Evolutionary conservation across 345 rosid species (phyloP).

Genomic region (Euphorbia lathyris): DNA sequence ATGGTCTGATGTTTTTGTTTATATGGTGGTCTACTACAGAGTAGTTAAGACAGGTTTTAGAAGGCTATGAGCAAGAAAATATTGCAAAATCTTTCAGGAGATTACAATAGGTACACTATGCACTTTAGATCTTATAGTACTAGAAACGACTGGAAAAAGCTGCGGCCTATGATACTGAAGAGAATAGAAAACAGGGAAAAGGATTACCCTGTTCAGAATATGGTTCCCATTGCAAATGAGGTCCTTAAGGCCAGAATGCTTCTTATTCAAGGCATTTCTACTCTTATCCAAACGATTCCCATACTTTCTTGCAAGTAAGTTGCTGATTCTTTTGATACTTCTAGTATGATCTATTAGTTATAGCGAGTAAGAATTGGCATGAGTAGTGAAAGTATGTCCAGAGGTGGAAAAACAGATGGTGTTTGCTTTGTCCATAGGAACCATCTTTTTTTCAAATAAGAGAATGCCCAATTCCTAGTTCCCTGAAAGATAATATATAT

Average conservation of each 20-base stretch:
- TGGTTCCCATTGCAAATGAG: conserved; percentile 69
- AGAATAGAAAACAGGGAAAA: conserved; percentile 68
- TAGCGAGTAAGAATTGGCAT: background rate
- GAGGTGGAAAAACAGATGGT: background rate
- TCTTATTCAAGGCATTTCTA: conserved; percentile 54
- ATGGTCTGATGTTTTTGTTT: background rate
- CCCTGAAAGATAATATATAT: no score
- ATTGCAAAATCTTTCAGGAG: conserved; percentile 6
- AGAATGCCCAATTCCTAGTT: no score
- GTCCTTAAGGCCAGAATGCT: conserved; percentile 52
- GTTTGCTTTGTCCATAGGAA: no score
- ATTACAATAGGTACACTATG: background rate
- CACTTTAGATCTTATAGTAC: conserved; percentile 44
- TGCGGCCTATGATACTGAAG: conserved; percentile 74
- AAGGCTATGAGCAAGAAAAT: conserved; percentile 9
- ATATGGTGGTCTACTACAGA: background rate
- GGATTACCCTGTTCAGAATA: conserved; percentile 53
- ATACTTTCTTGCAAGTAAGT: conserved; percentile 75
- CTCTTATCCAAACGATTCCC: conserved; percentile 54
- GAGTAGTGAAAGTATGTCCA: background rate
- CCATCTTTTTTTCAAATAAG: no score
- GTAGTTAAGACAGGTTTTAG: background rate
- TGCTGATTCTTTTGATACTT: background rate
- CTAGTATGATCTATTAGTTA: background rate
- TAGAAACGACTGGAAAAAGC: conserved; percentile 49